These are phyloP conservation scores for Pyrenophora tritici-repentis DNA, from an alignment of 2,329 filamentous ascomycete genomes.

Conservation along the genomic window DNA sequence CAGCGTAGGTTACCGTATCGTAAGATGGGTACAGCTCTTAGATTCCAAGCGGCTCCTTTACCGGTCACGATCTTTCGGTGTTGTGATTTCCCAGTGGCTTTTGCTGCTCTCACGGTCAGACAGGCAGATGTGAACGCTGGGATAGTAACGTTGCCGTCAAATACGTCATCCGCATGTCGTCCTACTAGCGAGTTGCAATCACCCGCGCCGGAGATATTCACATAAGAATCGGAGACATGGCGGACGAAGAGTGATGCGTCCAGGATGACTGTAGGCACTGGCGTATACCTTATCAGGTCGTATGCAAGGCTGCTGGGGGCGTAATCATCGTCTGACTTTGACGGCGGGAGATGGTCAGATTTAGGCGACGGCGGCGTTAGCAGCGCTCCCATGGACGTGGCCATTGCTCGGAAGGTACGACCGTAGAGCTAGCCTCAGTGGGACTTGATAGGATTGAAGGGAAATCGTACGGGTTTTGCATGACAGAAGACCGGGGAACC, in stretches of 20 bases:
- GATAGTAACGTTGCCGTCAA: conserved; percentile 41
- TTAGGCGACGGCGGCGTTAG: conserved; percentile 14
- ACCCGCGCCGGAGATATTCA: conserved; percentile 39
- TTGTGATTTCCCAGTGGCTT: conserved; percentile 44
- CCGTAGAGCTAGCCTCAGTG: conserved; percentile 9
- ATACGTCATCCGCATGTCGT: conserved; percentile 48
- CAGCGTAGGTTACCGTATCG: conserved; percentile 48
- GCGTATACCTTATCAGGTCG: conserved; percentile 50
- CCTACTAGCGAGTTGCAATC: conserved; percentile 45
- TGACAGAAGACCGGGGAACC: conserved; percentile 5
- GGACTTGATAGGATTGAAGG: conserved; percentile 6
- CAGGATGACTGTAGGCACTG: conserved; percentile 40
- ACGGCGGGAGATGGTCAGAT: conserved; percentile 22
- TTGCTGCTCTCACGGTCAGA: conserved; percentile 47
- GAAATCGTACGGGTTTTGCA: conserved; percentile 33
- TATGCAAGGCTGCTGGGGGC: conserved; percentile 14
- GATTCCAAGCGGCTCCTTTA: conserved; percentile 35
- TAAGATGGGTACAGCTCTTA: conserved; percentile 53
- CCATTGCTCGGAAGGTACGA: conserved; percentile 17
- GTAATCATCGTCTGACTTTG: conserved; percentile 10
- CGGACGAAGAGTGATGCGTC: conserved; percentile 59
- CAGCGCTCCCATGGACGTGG: conserved; percentile 13
- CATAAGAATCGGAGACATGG: conserved; percentile 53
- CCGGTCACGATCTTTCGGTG: conserved; percentile 40
- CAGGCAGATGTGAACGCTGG: conserved; percentile 45